Conservation (phyloP, 495 filamentous ascomycete species). For the Penicillium pulvis region DNA sequence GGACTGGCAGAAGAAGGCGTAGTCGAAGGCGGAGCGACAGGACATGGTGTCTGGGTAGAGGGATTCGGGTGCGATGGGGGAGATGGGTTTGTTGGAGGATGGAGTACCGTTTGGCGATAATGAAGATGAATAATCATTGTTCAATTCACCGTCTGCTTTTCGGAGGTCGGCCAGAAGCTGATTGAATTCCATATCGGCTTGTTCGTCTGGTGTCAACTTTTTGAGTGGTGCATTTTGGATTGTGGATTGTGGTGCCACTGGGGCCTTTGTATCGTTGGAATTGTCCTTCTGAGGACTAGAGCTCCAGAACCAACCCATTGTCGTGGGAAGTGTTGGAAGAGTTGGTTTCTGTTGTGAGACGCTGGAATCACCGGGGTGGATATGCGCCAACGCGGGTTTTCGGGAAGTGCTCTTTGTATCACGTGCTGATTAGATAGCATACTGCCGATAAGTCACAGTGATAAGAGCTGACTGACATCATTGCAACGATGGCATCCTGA, state of each 20-base stretch:
- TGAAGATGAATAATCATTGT: constrained; percentile 5
- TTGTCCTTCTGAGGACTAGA: constrained; percentile 34
- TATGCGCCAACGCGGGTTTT: constrained; percentile 4
- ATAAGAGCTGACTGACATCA: constrained; percentile 24
- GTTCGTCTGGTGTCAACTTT: constrained; percentile 56
- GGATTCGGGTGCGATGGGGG: constrained; percentile 58
- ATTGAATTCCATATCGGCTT: constrained; percentile 63
- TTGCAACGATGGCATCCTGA: neutral
- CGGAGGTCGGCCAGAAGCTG: constrained; percentile 57
- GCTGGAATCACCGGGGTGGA: neutral
- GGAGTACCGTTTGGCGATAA: constrained; percentile 12
- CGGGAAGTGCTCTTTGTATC: neutral
- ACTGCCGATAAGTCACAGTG: neutral
- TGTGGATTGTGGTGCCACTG: constrained; percentile 15
- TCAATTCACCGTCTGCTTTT: constrained; percentile 34
- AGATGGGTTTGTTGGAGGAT: constrained; percentile 20
- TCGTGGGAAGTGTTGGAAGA: constrained; percentile 6
- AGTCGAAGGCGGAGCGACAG: constrained; percentile 88
- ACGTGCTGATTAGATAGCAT: neutral
- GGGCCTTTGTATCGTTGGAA: constrained; percentile 13
- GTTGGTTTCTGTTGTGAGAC: neutral
- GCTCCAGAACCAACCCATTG: constrained; percentile 57
- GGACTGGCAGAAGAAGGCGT: constrained; percentile 92
- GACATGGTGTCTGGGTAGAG: constrained; percentile 80
- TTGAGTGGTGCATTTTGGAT: constrained; percentile 31